Percentiles rank a stretch among this genome's conserved stretches.
phyloP scores from a whole-genome alignment of 202 grass and related monocot genomes.

The Setaria viridis region DNA sequence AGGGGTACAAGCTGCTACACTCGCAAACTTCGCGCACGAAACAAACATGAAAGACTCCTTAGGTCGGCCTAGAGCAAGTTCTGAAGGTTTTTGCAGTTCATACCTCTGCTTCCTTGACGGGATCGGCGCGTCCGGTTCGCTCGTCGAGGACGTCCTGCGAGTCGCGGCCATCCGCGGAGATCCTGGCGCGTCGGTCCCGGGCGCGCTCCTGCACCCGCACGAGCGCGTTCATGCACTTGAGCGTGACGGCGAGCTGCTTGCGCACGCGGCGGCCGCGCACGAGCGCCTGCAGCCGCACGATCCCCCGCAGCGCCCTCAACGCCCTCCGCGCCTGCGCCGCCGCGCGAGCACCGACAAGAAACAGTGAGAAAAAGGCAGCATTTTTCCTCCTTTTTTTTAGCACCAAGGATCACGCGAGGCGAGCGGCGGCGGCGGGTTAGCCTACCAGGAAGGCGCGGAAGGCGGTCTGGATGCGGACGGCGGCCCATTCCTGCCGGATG shows the following conservation, averaged over 20 bases:
- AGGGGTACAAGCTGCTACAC: neutral
- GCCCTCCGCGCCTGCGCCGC: slow-evolving; percentile 72
- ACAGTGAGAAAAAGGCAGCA: neutral
- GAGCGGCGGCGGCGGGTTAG: neutral
- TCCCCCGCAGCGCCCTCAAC: slow-evolving; percentile 72
- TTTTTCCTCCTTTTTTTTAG: neutral
- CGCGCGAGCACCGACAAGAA: slow-evolving; percentile 1
- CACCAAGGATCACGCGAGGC: neutral
- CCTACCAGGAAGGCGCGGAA: slow-evolving; percentile 85
- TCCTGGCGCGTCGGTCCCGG: slow-evolving; percentile 53
- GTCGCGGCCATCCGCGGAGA: slow-evolving; percentile 52
- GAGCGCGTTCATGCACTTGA: slow-evolving; percentile 85
- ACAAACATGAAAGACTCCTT: neutral
- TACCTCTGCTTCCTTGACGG: slow-evolving; percentile 81
- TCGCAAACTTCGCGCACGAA: neutral
- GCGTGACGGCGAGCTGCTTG: slow-evolving; percentile 72
- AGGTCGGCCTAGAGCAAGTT: neutral
- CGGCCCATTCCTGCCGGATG: slow-evolving; percentile 69
- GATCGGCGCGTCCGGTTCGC: slow-evolving; percentile 43
- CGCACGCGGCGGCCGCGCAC: slow-evolving; percentile 78
- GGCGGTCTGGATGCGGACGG: slow-evolving; percentile 80
- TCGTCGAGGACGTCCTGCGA: slow-evolving; percentile 41
- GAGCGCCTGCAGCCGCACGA: slow-evolving; percentile 88
- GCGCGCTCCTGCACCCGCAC: slow-evolving; percentile 72
- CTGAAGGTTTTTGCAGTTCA: neutral